These are phyloP conservation scores for Aspergillus uvarum DNA, from an alignment of 2,329 filamentous ascomycete genomes.

Conservation along the genomic window DNA sequence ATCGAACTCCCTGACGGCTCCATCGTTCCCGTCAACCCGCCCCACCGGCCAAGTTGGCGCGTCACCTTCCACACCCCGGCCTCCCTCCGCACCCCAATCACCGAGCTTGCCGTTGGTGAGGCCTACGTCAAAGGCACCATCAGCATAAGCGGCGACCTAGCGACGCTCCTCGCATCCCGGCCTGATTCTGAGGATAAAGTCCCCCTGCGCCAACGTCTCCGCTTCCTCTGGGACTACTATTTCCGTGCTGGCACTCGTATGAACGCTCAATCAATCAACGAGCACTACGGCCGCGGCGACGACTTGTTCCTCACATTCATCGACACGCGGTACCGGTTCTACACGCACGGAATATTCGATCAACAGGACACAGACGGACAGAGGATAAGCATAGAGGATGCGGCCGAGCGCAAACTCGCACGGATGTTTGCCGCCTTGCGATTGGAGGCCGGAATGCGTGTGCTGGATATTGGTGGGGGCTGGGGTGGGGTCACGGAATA, in stretches of 20 bases:
- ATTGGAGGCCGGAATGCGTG: background rate
- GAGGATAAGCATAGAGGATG: background rate
- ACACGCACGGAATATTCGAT: conserved; percentile 3
- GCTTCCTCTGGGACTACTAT: background rate
- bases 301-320: conserved; percentile 1
- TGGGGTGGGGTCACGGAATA: conserved; percentile 4
- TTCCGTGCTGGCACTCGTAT: background rate
- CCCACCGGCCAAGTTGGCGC: background rate
- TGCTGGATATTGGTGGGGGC: conserved; percentile 1
- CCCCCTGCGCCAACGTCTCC: background rate
- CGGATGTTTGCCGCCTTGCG: background rate
- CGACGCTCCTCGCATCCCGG: background rate
- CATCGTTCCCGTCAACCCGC: background rate
- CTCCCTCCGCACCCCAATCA: conserved; percentile 5
- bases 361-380: background rate
- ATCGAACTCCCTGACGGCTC: background rate
- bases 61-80: background rate
- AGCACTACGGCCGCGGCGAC: background rate
- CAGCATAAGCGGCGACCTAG: background rate
- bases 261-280: background rate
- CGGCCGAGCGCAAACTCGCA: background rate
- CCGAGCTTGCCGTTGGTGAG: background rate
- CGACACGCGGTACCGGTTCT: conserved; percentile 1
- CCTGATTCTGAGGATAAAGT: background rate
- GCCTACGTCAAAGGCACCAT: background rate